These are phyloP conservation scores for Strobilomyces confusus DNA, from an alignment of 768 basidiomycete genomes.

Conservation along the genomic window DNA sequence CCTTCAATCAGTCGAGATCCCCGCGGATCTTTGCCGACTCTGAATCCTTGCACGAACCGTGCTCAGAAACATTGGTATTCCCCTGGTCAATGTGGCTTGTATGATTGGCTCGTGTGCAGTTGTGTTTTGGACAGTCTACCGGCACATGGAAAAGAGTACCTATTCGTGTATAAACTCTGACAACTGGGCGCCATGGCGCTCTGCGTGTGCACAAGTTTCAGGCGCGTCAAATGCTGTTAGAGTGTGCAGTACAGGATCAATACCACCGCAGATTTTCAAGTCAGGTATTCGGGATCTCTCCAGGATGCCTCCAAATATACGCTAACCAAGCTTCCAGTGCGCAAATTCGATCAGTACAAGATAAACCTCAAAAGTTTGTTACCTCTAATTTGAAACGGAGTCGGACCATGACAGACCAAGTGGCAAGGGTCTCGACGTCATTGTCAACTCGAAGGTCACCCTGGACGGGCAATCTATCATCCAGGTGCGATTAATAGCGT, in stretches of 20 bases:
- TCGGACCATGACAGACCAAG: conserved; percentile 79
- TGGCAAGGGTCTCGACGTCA: conserved; percentile 89
- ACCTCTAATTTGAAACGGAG: not conserved
- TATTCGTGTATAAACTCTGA: conserved; percentile 98
- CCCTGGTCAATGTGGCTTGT: conserved; percentile 94
- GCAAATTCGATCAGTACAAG: conserved; percentile 71
- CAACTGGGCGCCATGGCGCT: conserved; percentile 68
- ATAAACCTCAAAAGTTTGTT: conserved; percentile 60
- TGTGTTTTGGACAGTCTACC: conserved; percentile 89
- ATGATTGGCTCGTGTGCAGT: conserved; percentile 86
- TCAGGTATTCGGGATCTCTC: too few species aligned
- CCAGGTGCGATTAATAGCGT: conserved; percentile 42
- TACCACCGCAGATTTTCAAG: conserved; percentile 67
- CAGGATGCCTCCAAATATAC: not conserved
- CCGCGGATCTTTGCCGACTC: conserved; percentile 87
- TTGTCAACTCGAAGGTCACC: conserved; percentile 85
- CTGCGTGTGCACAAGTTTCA: conserved; percentile 1
- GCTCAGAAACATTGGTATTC: conserved; percentile 93
- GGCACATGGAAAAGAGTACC: conserved; percentile 91
- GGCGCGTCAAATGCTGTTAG: conserved; percentile 31
- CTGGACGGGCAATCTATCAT: conserved; percentile 86
- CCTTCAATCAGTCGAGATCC: conserved; percentile 92
- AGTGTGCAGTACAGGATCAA: conserved; percentile 85
- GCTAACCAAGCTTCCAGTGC: conserved; percentile 38
- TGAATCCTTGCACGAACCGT: conserved; percentile 77